Conservation (phyloP, 2,329 filamentous ascomycete species). For the Penicillium sp. region DNA sequence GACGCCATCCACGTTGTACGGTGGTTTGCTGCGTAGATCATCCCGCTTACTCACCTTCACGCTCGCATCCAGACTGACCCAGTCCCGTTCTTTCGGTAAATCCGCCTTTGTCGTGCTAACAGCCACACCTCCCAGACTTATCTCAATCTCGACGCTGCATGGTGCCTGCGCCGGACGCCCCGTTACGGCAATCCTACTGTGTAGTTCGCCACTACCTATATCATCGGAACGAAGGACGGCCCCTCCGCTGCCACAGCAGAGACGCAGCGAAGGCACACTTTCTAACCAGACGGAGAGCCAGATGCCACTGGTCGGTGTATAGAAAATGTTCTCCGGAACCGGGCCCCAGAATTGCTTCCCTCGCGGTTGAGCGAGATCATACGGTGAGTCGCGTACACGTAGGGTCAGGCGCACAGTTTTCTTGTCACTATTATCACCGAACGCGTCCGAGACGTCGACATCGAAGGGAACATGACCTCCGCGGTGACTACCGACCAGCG, state of each 20-base stretch:
- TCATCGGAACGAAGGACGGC: conserved; percentile 58
- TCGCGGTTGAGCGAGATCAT: conserved; percentile 61
- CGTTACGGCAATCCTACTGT: conserved; percentile 48
- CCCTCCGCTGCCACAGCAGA: conserved; percentile 57
- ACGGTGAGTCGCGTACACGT: conserved; percentile 61
- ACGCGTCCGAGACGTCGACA: conserved; percentile 51
- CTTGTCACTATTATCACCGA: not conserved
- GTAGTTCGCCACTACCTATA: conserved; percentile 49
- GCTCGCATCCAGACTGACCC: conserved; percentile 45
- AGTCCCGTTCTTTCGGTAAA: conserved; percentile 50
- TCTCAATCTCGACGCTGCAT: conserved; percentile 53
- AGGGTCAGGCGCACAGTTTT: conserved; percentile 47
- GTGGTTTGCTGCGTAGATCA: conserved; percentile 26
- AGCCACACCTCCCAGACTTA: conserved; percentile 46
- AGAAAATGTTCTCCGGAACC: conserved; percentile 57
- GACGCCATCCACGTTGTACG: conserved; percentile 43
- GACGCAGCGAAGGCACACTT: conserved; percentile 45
- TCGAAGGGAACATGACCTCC: conserved; percentile 63
- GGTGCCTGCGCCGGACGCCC: conserved; percentile 28
- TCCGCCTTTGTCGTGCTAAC: conserved; percentile 45
- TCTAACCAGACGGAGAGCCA: conserved; percentile 74
- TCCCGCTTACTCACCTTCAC: conserved; percentile 43
- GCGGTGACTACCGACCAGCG: conserved; percentile 47
- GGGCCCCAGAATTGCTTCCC: conserved; percentile 65
- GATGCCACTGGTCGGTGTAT: conserved; percentile 67